Percentiles rank a stretch among this genome's conserved stretches.
phyloP scores from a whole-genome alignment of 371 early-diverging fungal genomes.

The Haplosporangium sp. region DNA sequence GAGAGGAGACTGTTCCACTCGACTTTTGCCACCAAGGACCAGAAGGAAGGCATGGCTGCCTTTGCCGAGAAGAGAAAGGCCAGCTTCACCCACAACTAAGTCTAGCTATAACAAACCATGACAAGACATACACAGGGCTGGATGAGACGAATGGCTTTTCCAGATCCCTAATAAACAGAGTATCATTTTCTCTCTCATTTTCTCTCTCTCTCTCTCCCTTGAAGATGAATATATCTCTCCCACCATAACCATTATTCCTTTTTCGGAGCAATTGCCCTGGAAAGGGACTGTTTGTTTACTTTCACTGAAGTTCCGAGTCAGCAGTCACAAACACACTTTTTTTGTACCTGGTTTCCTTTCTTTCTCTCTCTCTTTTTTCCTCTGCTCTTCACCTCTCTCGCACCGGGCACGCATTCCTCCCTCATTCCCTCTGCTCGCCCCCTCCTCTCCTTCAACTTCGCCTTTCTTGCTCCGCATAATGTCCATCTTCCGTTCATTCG shows the following conservation, averaged over 20 bases:
- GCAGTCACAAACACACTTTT: conserved; percentile 19
- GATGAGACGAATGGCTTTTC: not conserved
- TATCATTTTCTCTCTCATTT: not conserved
- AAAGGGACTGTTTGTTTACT: conserved; percentile 24
- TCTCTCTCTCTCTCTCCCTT: not conserved
- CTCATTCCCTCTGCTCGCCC: not conserved
- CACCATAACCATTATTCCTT: too few species aligned
- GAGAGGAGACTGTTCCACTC: conserved; percentile 96
- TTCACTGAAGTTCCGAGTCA: conserved; percentile 9
- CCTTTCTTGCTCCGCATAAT: conserved; percentile 9
- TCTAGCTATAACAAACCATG: not conserved
- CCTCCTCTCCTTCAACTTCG: not conserved
- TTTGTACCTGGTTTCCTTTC: not conserved
- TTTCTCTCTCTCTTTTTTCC: not conserved
- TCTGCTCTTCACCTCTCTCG: not conserved
- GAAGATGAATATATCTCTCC: not conserved
- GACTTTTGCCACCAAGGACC: conserved; percentile 94
- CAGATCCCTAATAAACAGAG: not conserved
- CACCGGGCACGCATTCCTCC: not conserved
- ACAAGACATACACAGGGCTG: too few species aligned
- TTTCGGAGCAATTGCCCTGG: not conserved
- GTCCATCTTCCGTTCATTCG: conserved; percentile 50
- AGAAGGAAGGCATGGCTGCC: conserved; percentile 98
- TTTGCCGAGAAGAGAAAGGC: conserved; percentile 96
- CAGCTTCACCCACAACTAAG: conserved; percentile 87